Conservation (phyloP, 1,284 basidiomycete genomes). For the Cutaneotrichosporon spelunceum region DNA sequence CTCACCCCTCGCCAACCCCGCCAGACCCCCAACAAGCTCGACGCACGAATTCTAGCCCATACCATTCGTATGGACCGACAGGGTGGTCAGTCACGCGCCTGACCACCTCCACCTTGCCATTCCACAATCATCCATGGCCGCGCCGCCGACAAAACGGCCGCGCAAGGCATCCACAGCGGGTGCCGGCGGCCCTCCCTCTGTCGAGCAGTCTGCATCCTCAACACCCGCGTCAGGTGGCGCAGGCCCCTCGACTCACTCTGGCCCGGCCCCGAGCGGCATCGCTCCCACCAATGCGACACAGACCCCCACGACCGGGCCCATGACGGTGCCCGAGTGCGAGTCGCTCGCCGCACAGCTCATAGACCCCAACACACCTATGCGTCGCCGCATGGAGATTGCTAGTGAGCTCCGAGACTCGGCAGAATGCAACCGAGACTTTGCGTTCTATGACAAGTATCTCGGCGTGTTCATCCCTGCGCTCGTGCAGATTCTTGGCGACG, state of each 20-base stretch:
- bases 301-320: slow-evolving; percentile 34
- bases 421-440: slow-evolving; percentile 76
- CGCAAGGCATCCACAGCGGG: slow-evolving; percentile 40
- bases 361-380: slow-evolving; percentile 32
- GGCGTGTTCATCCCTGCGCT: slow-evolving; percentile 67
- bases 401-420: slow-evolving; percentile 82
- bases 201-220: slow-evolving; percentile 34
- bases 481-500: slow-evolving; percentile 71
- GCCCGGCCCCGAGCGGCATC: slow-evolving; percentile 1
- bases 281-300: slow-evolving; percentile 7
- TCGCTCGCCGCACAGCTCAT: slow-evolving; percentile 41
- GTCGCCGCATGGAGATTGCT: slow-evolving; percentile 52
- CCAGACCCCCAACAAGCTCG: neutral
- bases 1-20: neutral
- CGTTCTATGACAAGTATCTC: slow-evolving; percentile 63
- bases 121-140: slow-evolving; percentile 12
- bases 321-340: slow-evolving; percentile 44
- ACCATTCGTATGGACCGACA: slow-evolving; percentile 2
- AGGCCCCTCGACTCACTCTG: neutral
- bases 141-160: slow-evolving; percentile 26
- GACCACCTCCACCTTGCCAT: slow-evolving; percentile 11
- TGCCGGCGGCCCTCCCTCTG: slow-evolving; percentile 24
- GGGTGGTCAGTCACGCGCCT: slow-evolving; percentile 17
- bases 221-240: slow-evolving; percentile 22
- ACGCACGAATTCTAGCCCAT: neutral